Evolutionary conservation across 2,329 filamentous ascomycete genomes (phyloP), one percentile per base, ranked within the genome.

Genomic region (Aspergillus eucalypticola): DNA sequence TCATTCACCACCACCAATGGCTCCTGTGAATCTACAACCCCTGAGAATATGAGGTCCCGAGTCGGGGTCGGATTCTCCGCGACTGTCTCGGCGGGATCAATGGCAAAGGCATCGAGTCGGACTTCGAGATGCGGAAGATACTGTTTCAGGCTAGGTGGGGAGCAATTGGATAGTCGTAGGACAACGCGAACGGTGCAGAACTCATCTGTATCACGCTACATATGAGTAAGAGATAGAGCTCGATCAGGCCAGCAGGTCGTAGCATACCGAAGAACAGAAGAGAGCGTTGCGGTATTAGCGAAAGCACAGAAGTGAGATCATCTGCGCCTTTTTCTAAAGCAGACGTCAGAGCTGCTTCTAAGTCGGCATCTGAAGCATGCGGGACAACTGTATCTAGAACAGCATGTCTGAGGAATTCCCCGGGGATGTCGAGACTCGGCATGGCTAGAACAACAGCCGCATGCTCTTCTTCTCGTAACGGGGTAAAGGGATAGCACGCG

Each of bases 231-330:
- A 80, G 66, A 71, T 60, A 69, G 70, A 64, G 62, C 64, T 58
- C 60, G 52, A 56, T 52, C 29, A 29, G 55, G 54, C 46, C 35
- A 23, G 25, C 6, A 58, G 39, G 50, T 44, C 21, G 46, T 11
- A 41, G 56, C 73, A 50, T 73, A 80, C 83, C 83, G 64, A 84
- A 83, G 27, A 85, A 81, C 13, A 86, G 69, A 17, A 83, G 72
- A 29, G 80, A 76, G 61, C 84, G 78, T 64, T 85, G 82, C 19
- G 76, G 72, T 54, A 85, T 76, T 49, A 77, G 79, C 2, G 82
- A 78, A 19, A 84, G 69, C 27, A 81, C 76, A 3, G 78, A 78
- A 7, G 75, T 71, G 32, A 74, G 68, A 55, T 79, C 76, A 42
- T 80, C 80, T 50, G 79, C 75, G 54, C 74, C 72, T 8, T 70